A percentile compares a stretch with the other conserved stretches of the same genome.
Evolutionary conservation across 73 alveolate species (phyloP).

Genomic region (Urostyla sp.): DNA sequence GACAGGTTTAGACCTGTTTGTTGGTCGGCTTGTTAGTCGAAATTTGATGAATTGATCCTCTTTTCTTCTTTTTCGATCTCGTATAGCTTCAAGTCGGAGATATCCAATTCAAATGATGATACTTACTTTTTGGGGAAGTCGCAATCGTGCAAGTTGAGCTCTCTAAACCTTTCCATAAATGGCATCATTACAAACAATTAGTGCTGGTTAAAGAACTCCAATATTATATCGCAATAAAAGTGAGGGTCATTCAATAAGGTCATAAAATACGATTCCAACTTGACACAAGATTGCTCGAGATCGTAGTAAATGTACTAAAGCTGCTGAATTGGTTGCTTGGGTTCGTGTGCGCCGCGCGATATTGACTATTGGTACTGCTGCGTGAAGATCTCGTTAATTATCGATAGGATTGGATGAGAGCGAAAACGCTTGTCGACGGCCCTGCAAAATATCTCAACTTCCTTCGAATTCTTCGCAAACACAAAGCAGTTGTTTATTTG

Average conservation of each 20-base stretch:
- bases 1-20: not conserved
- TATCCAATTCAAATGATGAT: not conserved
- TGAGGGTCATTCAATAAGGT: slow-evolving; percentile 34
- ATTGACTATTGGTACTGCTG: not conserved
- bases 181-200: slow-evolving; percentile 36
- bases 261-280: slow-evolving; percentile 25
- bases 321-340: not conserved
- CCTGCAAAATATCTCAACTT: slow-evolving; percentile 48
- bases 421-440: not conserved
- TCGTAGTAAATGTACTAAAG: slow-evolving; percentile 26
- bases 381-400: slow-evolving; percentile 22
- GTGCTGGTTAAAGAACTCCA: slow-evolving; percentile 29
- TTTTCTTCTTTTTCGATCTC: not conserved
- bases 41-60: not conserved
- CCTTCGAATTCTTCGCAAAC: slow-evolving; percentile 21
- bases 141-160: slow-evolving; percentile 17
- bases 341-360: slow-evolving; percentile 28
- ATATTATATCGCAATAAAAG: slow-evolving; percentile 16
- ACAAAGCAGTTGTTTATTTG: slow-evolving; percentile 33
- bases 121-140: no score
- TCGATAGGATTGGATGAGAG: slow-evolving; percentile 10
- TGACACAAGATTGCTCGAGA: slow-evolving; percentile 3
- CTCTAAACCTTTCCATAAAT: slow-evolving; percentile 20
- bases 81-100: not conserved
- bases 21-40: not conserved